Base-by-base conservation (phyloP, 371 early-diverging fungal species). In the Phascolomyces articulosus region DNA sequence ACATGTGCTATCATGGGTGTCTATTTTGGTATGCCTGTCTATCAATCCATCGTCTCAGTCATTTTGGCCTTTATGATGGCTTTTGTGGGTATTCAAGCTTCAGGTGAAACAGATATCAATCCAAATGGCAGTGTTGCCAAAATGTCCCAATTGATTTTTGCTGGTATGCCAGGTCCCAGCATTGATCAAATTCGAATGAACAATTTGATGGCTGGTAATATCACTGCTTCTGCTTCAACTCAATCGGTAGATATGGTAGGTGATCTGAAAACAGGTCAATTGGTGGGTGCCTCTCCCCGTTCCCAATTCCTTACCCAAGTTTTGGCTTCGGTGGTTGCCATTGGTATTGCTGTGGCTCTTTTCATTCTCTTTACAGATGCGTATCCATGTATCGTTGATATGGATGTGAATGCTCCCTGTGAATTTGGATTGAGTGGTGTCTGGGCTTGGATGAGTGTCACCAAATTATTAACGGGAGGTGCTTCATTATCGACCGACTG, bases 31-130 rank as follows among this genome's bases (percentile, higher is more conserved):
- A 84, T 87, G 72, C 80, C 80, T 2, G 82, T 85, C 1, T 83
- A 85, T 34, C 80, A 80, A 58, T 74, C 76, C 24, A 80, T 90
- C 40, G 41, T 90, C 28, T 82, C 91, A 40, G 73, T 90, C 40
- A 62, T 89, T 31, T 70, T 91, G n/a, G 91, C 82, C 31, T 90
- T 92, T 66, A 56, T 90, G 57, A 70, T 92, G 29, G 81, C 91
- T 24, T 90, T 90, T 66, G 85, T 91, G 40, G 91, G 88, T 66
- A 72, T 88, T 40, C 90, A 90, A 75, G 85, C 89, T 31, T 64
- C 86, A 31, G 90, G 87, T 67, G 87, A 85, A 56, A 90, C 88
- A 2, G 88, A 88, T 77, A 90, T 90, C 63, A 90, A 86, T 53
- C 90, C 90, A 11, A 75, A 80, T 21, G 85, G 86, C 31, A 77